Evolutionary conservation across 2,329 filamentous ascomycete species (phyloP), one percentile per base, ranked within the genome.

Genomic region (Beauveria varroae): DNA sequence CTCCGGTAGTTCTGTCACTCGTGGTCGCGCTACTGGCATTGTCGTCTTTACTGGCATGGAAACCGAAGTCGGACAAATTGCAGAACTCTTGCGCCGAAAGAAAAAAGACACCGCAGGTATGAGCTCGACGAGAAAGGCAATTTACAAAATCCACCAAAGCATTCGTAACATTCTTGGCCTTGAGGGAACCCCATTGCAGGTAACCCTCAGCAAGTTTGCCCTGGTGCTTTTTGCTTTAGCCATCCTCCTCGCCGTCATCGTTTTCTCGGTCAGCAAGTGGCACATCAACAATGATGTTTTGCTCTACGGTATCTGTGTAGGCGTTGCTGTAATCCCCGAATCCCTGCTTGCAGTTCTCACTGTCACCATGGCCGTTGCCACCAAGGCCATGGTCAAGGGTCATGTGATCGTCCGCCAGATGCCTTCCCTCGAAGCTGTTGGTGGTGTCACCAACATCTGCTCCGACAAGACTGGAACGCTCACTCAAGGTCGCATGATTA

Each of bases 151-250:
- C 64, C 76, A 76, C 63, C 74, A 75, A 61, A 75, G 73, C 56
- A 62, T 72, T 59, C 79, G 81, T 51, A 80, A 81, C 65, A 79
- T 89, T 63, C 79, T 90, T 49, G 87, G 85, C 60, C 73, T 87
- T 2, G 81, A 89, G 60, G 91, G 91, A 55, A 96, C 92, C 1
- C 92, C 92, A 0, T 79, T 96, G 51, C 91, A 96, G 75, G 87
- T 88, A 66, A 93, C 90, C 69, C 81, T 96, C 57, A 91, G 89
- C 76, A 91, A 93, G 74, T 87, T 96, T 68, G 91, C 92, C 30
- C 86, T 95, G 49, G 71, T 91, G 3, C 83, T 96, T 2, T 96
- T 96, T 69, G 86, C 81, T 52, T 82, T 91, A 56, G 92, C 85
- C 49, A 76, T 86, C 60, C 67, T 86, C 3, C 77, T 87, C 40